A percentile compares a stretch with the other conserved stretches of the same genome.
Evolutionary conservation across 2,329 filamentous ascomycete species (phyloP).

Genomic region (Lithohypha guttulata): DNA sequence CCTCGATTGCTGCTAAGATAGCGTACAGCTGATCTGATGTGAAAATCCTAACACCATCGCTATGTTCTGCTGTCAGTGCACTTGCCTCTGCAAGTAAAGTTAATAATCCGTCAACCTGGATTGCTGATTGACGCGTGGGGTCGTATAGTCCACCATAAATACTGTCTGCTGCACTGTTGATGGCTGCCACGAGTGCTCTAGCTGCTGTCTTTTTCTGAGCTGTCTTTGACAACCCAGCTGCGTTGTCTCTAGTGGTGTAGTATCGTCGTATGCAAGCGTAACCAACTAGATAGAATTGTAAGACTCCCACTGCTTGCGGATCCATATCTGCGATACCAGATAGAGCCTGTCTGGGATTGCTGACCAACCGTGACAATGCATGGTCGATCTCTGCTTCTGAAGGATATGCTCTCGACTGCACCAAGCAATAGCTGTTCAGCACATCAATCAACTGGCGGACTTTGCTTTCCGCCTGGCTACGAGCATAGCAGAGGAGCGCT

Average conservation of each 20-base stretch:
- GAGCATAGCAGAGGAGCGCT: conserved; percentile 80
- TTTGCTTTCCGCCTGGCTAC: conserved; percentile 66
- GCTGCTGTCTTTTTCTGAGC: conserved; percentile 60
- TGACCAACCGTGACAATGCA: conserved; percentile 57
- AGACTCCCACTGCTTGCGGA: conserved; percentile 66
- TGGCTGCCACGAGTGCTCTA: conserved; percentile 66
- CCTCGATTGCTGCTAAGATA: conserved; percentile 67
- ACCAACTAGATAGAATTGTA: conserved; percentile 78
- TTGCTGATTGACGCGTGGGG: conserved; percentile 64
- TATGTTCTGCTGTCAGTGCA: conserved; percentile 53
- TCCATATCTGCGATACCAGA: conserved; percentile 63
- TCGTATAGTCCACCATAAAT: conserved; percentile 88
- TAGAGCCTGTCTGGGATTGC: conserved; percentile 59
- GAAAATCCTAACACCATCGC: conserved; percentile 48
- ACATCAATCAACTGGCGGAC: conserved; percentile 78
- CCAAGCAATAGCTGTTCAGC: conserved; percentile 74
- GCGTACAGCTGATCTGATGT: conserved; percentile 62
- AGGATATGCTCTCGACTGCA: conserved; percentile 75
- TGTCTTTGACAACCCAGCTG: conserved; percentile 22
- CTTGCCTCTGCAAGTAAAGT: conserved; percentile 74
- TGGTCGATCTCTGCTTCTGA: conserved; percentile 60
- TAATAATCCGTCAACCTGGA: conserved; percentile 78
- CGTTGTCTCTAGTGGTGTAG: conserved; percentile 69
- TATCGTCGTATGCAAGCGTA: conserved; percentile 86
- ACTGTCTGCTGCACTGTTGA: conserved; percentile 76